phyloP scores from a whole-genome alignment of 495 filamentous ascomycete species.

The Xylaria intraflava region DNA sequence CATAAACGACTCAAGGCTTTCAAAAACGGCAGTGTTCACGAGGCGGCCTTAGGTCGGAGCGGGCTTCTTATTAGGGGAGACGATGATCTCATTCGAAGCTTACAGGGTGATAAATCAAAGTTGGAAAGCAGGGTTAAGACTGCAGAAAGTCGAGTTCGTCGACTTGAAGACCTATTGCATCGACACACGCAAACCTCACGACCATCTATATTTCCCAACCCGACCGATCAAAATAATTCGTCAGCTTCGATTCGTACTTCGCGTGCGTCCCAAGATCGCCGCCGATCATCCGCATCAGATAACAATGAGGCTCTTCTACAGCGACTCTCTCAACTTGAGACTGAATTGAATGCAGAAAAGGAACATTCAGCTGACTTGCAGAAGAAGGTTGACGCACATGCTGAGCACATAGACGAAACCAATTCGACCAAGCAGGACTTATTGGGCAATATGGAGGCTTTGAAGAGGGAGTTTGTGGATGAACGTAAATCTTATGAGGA shows the following conservation, averaged over 20 bases:
- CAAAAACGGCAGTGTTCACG: conserved; percentile 92
- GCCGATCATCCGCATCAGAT: conserved; percentile 29
- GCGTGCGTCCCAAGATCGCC: conserved; percentile 29
- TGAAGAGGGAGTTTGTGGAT: conserved; percentile 78
- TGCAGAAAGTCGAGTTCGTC: conserved; percentile 83
- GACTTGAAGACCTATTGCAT: conserved; percentile 89
- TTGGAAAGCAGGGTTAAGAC: conserved; percentile 76
- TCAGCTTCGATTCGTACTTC: conserved; percentile 36
- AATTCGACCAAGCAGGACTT: conserved; percentile 91
- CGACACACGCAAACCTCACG: conserved; percentile 68
- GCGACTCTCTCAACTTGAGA: conserved; percentile 72
- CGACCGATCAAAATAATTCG: conserved; percentile 36
- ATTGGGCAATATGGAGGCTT: conserved; percentile 86
- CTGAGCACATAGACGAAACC: conserved; percentile 64
- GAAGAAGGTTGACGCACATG: conserved; percentile 52
- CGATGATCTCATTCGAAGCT: conserved; percentile 60
- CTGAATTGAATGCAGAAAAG: conserved; percentile 58
- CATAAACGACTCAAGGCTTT: conserved; percentile 80
- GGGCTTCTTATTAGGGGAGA: conserved; percentile 76
- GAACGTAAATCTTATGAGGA: conserved; percentile 74
- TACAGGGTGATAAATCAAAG: conserved; percentile 74
- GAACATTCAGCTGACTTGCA: conserved; percentile 48
- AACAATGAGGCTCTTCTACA: conserved; percentile 33
- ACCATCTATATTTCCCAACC: conserved; percentile 57
- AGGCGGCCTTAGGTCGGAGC: conserved; percentile 67